Conservation (phyloP, 176 grass and related monocot genomes). For the Musa beccarii region DNA sequence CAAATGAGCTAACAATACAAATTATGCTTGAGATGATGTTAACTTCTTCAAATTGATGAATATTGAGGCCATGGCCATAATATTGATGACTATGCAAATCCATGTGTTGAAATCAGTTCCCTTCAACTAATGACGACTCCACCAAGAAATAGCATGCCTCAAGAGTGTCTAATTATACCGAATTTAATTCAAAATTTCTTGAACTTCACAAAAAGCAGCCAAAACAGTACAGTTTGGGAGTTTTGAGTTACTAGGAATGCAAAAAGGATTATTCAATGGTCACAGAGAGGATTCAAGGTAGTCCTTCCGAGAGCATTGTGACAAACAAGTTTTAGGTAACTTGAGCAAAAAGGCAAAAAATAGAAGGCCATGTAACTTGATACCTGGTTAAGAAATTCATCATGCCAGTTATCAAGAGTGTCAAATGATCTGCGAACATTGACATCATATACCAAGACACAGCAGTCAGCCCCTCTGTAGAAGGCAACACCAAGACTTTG, state of each 20-base stretch:
- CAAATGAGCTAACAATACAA: too few relatives aligned
- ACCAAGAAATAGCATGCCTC: neutral
- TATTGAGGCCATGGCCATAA: too few relatives aligned
- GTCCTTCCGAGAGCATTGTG: neutral
- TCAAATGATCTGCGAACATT: slow-evolving; percentile 67
- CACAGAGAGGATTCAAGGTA: neutral
- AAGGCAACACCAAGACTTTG: slow-evolving; percentile 96
- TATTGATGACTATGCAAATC: neutral
- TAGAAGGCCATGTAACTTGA: neutral
- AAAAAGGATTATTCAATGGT: neutral
- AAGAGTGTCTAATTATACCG: neutral
- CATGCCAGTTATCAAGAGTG: slow-evolving; percentile 70
- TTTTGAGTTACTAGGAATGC: neutral
- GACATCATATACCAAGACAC: slow-evolving; percentile 92
- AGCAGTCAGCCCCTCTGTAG: slow-evolving; percentile 92
- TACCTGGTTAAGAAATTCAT: slow-evolving; percentile 96
- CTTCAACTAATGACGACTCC: neutral
- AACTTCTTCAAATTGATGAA: too few relatives aligned
- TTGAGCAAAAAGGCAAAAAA: neutral
- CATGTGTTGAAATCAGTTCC: neutral
- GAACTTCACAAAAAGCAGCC: neutral
- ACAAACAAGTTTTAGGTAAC: neutral
- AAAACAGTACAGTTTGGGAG: neutral
- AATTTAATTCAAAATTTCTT: neutral
- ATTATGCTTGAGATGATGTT: too few relatives aligned